A percentile compares a stretch with the other conserved stretches of the same genome.
phyloP scores from a whole-genome alignment of 768 basidiomycete species.

The Hericium erinaceus region DNA sequence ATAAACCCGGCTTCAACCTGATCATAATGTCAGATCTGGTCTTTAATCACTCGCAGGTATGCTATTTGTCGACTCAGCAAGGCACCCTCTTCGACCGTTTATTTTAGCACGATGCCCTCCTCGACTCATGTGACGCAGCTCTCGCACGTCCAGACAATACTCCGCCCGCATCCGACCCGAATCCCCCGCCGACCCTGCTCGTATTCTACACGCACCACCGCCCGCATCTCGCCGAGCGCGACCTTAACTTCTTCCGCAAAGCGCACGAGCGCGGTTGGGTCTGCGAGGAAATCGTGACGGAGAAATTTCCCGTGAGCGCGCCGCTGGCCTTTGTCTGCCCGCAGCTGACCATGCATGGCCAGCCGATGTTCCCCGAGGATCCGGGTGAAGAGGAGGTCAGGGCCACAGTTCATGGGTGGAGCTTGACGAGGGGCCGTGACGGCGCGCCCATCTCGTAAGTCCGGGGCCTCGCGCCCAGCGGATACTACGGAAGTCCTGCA shows the following conservation, averaged over 20 bases:
- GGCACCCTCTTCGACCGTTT: neutral
- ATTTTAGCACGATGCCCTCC: constrained; percentile 67
- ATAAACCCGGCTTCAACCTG: constrained; percentile 47
- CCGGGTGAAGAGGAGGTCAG: constrained; percentile 68
- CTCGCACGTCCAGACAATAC: constrained; percentile 8
- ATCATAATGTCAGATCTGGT: constrained; percentile 89
- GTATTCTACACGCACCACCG: constrained; percentile 89
- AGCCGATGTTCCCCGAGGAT: constrained; percentile 92
- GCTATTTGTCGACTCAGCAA: constrained; percentile 4
- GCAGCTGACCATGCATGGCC: too few relatives aligned
- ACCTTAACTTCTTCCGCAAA: constrained; percentile 72
- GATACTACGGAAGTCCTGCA: too few relatives aligned
- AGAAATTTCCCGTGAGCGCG: constrained; percentile 48
- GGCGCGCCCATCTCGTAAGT: too few relatives aligned
- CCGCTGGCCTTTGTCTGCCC: constrained; percentile 1
- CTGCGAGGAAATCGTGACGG: constrained; percentile 59
- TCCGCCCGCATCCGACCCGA: neutral
- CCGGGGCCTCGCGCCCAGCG: too few relatives aligned
- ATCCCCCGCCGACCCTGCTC: constrained; percentile 38
- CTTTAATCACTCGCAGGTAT: constrained; percentile 89
- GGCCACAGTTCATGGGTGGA: constrained; percentile 83
- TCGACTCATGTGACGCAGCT: constrained; percentile 57
- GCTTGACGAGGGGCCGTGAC: constrained; percentile 24
- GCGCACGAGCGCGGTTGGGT: constrained; percentile 59
- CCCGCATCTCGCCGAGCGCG: constrained; percentile 72